A percentile compares a stretch with the other conserved stretches of the same genome.
phyloP scores from a whole-genome alignment of 176 grass and related monocot species.

The Musa acuminata region DNA sequence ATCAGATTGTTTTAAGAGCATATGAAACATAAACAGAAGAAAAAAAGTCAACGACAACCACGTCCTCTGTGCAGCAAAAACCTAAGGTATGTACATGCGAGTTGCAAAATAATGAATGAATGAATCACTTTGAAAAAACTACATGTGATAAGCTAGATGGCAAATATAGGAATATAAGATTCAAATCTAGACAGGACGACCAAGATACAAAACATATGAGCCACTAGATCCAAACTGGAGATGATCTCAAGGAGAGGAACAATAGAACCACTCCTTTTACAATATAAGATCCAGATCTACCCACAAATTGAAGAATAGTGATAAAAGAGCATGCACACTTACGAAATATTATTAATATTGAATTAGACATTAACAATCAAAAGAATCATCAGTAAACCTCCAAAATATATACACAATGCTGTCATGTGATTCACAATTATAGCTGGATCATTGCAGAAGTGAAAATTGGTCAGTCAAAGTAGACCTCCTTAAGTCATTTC shows the following conservation, averaged over 20 bases:
- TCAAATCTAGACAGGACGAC: not conserved
- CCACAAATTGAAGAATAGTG: no score
- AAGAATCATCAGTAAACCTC: no score
- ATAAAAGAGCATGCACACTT: no score
- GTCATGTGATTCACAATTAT: no score
- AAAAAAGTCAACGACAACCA: constrained; percentile 11
- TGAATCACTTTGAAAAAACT: not conserved
- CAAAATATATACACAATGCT: no score
- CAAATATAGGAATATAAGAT: not conserved
- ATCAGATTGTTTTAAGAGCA: not conserved
- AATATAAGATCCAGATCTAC: no score
- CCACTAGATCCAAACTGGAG: not conserved
- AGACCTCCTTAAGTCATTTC: not conserved
- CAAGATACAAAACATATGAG: not conserved
- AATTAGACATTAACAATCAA: no score
- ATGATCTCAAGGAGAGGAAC: no score
- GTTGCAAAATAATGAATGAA: not conserved
- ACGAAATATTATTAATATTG: no score
- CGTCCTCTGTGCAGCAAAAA: not conserved
- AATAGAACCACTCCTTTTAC: no score
- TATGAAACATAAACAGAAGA: not conserved
- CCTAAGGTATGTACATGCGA: not conserved
- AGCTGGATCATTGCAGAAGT: not conserved
- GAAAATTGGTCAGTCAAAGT: not conserved
- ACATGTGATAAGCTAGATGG: not conserved